Base-by-base conservation (phyloP, 495 filamentous ascomycete genomes). In the Pyronema omphalodes region DNA sequence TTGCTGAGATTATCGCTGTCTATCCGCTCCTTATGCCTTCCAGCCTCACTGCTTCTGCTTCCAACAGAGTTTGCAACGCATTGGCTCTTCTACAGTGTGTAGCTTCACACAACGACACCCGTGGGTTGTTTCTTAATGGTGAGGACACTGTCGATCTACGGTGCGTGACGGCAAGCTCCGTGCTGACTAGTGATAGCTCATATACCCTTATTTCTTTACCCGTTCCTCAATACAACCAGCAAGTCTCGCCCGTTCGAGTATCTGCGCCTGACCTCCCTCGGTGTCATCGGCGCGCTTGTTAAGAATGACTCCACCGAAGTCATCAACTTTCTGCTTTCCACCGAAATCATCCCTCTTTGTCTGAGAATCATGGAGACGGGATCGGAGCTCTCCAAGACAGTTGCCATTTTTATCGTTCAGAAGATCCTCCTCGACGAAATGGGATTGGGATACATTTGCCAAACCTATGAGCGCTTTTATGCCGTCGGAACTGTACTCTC, bases 341-440 rank as follows among this genome's bases (percentile, higher is more conserved):
- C 91, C 34, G 91, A 99, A 68, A 99, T 99, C 60, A 99, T 99
- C 52, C 91, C 91, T 6, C 77, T 99, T 3, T 99, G 91, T 66
- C 84, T 99, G 23, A 80, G 91, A 35, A 96, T 99, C 64, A 99
- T 99, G 91, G 91, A 99, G 72, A 99, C 91, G 0, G 93, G 93
- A 35, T 96, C 91, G 0, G 91, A 99, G 66, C 73, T 99, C 44
- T 94, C 88, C 74, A 99, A 98, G 72, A 99, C 91, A 0, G 91
- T 99, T 7, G 91, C 91, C 37, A 99, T 99, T 57, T 99, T 99
- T 71, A 99, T 99, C 62, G 91, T 99, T n/a, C 91, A 99, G 71
- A 99, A 99, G 71, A 99, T 99, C 36, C 71, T 99, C 39, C 74
- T 99, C 3, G 91, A 99, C 65, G 91, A 99, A 60, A 85, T 91